These are phyloP conservation scores for Geosmithia flava DNA, from an alignment of 2,329 filamentous ascomycete genomes.

Conservation along the genomic window DNA sequence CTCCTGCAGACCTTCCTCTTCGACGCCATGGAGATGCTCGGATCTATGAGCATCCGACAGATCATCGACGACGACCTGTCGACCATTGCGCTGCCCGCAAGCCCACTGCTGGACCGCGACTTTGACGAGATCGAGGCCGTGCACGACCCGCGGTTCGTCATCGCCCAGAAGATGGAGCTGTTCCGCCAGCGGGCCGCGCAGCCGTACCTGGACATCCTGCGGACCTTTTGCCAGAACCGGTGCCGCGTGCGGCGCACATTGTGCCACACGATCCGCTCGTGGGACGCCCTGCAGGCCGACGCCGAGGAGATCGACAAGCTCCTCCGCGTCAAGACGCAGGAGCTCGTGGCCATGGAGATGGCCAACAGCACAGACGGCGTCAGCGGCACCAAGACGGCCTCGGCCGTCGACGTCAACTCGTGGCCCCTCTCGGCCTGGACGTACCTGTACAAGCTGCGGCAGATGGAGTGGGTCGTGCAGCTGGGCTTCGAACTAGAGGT, in stretches of 20 bases:
- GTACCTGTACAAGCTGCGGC: constrained; percentile 77
- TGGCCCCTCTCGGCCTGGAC: constrained; percentile 79
- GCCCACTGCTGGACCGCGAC: constrained; percentile 54
- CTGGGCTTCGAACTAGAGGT: constrained; percentile 90
- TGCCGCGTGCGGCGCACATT: constrained; percentile 84
- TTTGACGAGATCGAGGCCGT: constrained; percentile 69
- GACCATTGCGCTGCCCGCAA: constrained; percentile 61
- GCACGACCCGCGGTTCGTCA: constrained; percentile 60
- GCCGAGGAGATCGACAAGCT: constrained; percentile 65
- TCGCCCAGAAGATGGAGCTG: constrained; percentile 61
- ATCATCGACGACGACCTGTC: constrained; percentile 75
- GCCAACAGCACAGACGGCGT: neutral
- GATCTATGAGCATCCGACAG: constrained; percentile 55
- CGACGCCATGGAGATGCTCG: constrained; percentile 56
- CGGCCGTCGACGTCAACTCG: constrained; percentile 10
- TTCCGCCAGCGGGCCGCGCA: constrained; percentile 50
- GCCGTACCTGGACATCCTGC: constrained; percentile 72
- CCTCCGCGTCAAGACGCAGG: constrained; percentile 47
- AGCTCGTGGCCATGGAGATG: constrained; percentile 15
- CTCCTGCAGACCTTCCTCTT: constrained; percentile 68
- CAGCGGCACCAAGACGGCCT: neutral
- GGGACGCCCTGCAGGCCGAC: constrained; percentile 74
- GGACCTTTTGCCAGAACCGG: constrained; percentile 79
- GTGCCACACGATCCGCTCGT: constrained; percentile 69
- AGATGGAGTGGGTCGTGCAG: constrained; percentile 80